A percentile compares a stretch with the other conserved stretches of the same genome.
Conservation (phyloP, 495 filamentous ascomycete genomes). For the Xeromyces bisporus region DNA sequence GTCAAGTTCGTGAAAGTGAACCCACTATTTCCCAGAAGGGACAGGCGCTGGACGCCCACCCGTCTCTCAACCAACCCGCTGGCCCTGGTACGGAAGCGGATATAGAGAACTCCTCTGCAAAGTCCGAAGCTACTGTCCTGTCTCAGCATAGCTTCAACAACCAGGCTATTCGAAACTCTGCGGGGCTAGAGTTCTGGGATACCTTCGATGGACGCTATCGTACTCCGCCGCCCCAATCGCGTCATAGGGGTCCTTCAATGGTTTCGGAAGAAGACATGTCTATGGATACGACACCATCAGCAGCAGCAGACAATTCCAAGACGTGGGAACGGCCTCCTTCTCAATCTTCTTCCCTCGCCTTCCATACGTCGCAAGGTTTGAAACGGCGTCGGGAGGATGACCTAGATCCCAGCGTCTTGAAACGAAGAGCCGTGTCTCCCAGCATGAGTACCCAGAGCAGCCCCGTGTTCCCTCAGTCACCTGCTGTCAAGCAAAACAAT, state of each 20-base stretch:
- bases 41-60: conserved; percentile 18
- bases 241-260: conserved; percentile 37
- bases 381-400: conserved; percentile 84
- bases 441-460: conserved; percentile 83
- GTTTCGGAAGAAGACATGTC: conserved; percentile 55
- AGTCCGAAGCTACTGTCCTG: conserved; percentile 27
- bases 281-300: conserved; percentile 58
- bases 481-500: conserved; percentile 47
- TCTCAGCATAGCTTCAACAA: conserved; percentile 53
- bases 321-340: conserved; percentile 20
- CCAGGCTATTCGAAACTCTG: conserved; percentile 52
- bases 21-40: conserved; percentile 24
- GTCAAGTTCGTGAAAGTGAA: conserved; percentile 72
- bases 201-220: conserved; percentile 47
- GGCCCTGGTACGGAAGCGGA: conserved; percentile 28
- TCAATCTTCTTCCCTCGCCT: conserved; percentile 31
- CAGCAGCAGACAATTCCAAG: conserved; percentile 16
- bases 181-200: conserved; percentile 66
- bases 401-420: conserved; percentile 77
- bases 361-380: conserved; percentile 25
- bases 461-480: conserved; percentile 66
- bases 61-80: conserved; percentile 34
- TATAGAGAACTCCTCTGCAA: conserved; percentile 42
- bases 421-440: conserved; percentile 83
- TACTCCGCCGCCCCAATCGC: conserved; percentile 47